phyloP scores from a whole-genome alignment of 176 grass and related monocot genomes.

The Chloris gayana region DNA sequence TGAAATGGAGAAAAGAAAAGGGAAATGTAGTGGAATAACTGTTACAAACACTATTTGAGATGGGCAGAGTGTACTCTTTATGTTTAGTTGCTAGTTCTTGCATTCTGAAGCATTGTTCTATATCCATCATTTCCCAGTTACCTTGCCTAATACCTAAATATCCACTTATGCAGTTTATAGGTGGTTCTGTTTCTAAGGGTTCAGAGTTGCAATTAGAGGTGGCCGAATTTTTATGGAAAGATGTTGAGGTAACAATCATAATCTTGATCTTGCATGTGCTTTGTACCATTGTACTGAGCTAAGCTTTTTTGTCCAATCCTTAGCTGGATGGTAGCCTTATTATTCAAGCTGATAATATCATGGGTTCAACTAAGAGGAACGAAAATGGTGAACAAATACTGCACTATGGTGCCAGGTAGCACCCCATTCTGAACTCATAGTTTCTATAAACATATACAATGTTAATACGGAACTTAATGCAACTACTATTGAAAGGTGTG shows the following conservation, averaged over 20 bases:
- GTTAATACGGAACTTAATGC: conserved; percentile 25
- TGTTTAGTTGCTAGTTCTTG: conserved; percentile 20
- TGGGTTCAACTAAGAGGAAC: conserved; percentile 73
- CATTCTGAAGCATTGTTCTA: conserved; percentile 18
- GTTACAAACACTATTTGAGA: background rate
- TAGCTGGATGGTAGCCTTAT: conserved; percentile 91
- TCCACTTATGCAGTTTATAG: conserved; percentile 59
- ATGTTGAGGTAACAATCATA: conserved; percentile 75
- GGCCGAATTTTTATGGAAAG: conserved; percentile 88
- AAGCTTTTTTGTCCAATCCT: conserved; percentile 38
- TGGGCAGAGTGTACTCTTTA: background rate
- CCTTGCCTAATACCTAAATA: conserved; percentile 25
- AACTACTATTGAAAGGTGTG: conserved; percentile 57
- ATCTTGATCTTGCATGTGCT: conserved; percentile 18
- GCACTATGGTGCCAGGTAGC: conserved; percentile 73
- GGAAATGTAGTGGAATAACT: background rate
- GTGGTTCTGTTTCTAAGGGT: conserved; percentile 75
- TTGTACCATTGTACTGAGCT: background rate
- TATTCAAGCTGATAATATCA: conserved; percentile 83
- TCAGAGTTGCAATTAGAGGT: conserved; percentile 97
- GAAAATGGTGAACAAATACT: conserved; percentile 64
- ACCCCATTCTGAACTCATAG: background rate
- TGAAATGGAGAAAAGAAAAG: background rate
- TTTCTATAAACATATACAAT: conserved; percentile 17
- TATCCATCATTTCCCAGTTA: conserved; percentile 11